A percentile compares a stretch with the other conserved stretches of the same genome.
phyloP scores from a whole-genome alignment of 495 filamentous ascomycete species.

The Hyaloscypha variabilis region DNA sequence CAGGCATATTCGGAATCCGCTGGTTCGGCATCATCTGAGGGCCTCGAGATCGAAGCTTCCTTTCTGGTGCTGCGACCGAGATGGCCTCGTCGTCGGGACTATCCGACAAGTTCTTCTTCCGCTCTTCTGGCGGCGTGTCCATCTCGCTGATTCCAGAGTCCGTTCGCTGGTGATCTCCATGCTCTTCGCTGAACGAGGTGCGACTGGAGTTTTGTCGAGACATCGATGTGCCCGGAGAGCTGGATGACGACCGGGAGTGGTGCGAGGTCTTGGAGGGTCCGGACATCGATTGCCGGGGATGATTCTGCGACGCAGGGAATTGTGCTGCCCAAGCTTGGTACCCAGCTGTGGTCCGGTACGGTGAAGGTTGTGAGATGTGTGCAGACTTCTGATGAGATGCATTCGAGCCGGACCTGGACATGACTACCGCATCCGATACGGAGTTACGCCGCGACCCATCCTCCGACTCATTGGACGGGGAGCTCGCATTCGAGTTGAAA shows the following conservation, averaged over 20 bases:
- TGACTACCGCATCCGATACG: too few relatives aligned
- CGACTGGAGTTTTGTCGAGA: slow-evolving; percentile 17
- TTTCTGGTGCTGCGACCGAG: neutral
- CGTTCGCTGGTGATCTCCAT: neutral
- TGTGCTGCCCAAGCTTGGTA: neutral
- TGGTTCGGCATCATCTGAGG: neutral
- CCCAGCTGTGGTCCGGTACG: neutral
- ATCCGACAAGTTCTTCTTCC: neutral
- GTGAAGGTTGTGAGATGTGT: neutral
- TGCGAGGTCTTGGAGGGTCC: neutral
- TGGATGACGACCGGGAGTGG: neutral
- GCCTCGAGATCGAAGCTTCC: neutral
- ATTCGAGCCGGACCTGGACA: neutral
- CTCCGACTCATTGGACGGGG: neutral
- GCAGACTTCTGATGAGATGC: neutral
- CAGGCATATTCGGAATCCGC: neutral
- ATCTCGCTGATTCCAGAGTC: slow-evolving; percentile 12
- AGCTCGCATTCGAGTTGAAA: neutral
- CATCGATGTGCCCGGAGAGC: neutral
- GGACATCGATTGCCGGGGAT: neutral
- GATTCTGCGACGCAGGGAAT: neutral
- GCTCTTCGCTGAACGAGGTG: slow-evolving; percentile 22
- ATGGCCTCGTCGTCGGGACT: neutral
- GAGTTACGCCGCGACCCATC: neutral
- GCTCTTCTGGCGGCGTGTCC: slow-evolving; percentile 9